Conservation (phyloP, 2,329 filamentous ascomycete species). For the Coniella lustricola region DNA sequence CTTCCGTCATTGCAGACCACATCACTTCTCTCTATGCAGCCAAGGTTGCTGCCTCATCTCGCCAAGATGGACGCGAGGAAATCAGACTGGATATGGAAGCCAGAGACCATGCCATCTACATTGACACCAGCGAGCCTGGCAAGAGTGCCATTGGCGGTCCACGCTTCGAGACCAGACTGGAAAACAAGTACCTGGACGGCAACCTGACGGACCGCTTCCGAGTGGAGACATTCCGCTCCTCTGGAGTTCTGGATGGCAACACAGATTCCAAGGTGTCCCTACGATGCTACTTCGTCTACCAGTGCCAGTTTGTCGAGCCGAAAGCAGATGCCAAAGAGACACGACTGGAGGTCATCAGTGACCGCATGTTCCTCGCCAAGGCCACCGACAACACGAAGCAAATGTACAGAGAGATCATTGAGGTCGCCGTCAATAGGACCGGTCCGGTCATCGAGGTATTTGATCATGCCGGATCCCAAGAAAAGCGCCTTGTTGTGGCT, state of each 20-base stretch:
- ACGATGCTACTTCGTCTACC: constrained; percentile 98
- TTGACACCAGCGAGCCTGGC: constrained; percentile 91
- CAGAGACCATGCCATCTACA: constrained; percentile 91
- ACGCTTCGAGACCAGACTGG: constrained; percentile 88
- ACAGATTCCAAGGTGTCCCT: constrained; percentile 71
- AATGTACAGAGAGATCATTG: constrained; percentile 91
- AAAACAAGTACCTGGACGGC: constrained; percentile 89
- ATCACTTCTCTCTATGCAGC: constrained; percentile 95
- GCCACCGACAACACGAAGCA: constrained; percentile 92
- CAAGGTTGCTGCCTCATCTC: constrained; percentile 87
- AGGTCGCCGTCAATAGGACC: constrained; percentile 72
- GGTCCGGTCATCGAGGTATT: constrained; percentile 98
- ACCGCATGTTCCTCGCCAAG: constrained; percentile 91
- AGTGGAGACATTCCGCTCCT: constrained; percentile 94
- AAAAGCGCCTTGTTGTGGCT: constrained; percentile 90
- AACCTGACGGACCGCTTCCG: constrained; percentile 70
- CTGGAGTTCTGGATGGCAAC: constrained; percentile 64
- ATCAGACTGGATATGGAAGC: constrained; percentile 96
- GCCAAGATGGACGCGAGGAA: constrained; percentile 89
- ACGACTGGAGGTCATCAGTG: constrained; percentile 82
- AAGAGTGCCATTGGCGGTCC: constrained; percentile 69
- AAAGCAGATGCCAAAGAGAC: constrained; percentile 73
- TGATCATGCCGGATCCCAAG: constrained; percentile 81
- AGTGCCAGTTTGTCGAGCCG: constrained; percentile 79
- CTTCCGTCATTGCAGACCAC: constrained; percentile 82